Evolutionary conservation across 208 protist genomes (phyloP), one percentile per base, ranked within the genome.

Genomic region (Trypanosoma congolense): DNA sequence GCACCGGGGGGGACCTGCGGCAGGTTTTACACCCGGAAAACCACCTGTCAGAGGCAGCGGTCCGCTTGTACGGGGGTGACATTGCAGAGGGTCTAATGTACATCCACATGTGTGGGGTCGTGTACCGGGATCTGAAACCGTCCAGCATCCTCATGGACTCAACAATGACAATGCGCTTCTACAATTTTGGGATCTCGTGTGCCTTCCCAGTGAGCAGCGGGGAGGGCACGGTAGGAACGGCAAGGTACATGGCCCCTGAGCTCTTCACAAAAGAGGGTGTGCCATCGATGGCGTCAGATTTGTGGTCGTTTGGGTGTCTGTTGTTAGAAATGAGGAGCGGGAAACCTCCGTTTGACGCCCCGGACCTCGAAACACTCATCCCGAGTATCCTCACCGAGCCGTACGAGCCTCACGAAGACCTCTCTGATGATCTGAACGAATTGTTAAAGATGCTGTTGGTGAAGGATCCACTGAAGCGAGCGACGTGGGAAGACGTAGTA

Each of bases 251-350:
- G 83, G 91, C 95, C 0, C 95, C 95, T 4, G 92, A 98, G 64
- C 69, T 97, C 14, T 98, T 98, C 50, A 70, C 83, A 28, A 49
- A 48, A 18, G 55, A 55, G 8, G 82, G 83, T 9, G 61, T 95
- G 10, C 60, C 68, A 42, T 95, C 85, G 35, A 89, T 91, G 26
- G 78, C 87, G 28, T 95, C 92, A 0, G 96, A 98, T 64, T 62
- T 98, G 12, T 98, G 95, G 93, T 64, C 92, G 2, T 70, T 98
- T 25, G 96, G 96, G 3, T 97, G 92, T 55, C 80, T 98, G 19
- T 70, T 98, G 72, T 83, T 82, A 61, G 95, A 98, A 63, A 74
- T 98, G 50, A 73, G 86, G 2, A 92, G 80, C 6, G 80, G 93
- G 21, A 65, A 73, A 33, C 93, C 97, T 3, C 87, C 98, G 5